A percentile compares a stretch with the other conserved stretches of the same genome.
These are phyloP conservation scores for Dentipellis fragilis DNA, from an alignment of 768 basidiomycete genomes.

Conservation along the genomic window DNA sequence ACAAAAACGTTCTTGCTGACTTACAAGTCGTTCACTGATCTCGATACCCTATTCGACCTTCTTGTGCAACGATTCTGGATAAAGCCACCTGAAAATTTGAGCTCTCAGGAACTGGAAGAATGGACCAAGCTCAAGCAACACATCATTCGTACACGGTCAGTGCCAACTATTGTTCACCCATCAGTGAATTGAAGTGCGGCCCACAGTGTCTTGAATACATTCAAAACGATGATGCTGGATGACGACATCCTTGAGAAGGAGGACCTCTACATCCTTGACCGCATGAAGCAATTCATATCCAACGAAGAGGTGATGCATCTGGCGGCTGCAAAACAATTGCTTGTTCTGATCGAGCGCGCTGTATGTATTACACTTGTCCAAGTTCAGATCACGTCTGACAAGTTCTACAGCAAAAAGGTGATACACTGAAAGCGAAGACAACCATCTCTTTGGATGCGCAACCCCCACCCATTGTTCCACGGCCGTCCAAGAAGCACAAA, in stretches of 20 bases:
- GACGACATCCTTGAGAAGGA: conserved; percentile 80
- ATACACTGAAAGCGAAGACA: conserved; percentile 44
- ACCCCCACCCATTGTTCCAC: conserved; percentile 70
- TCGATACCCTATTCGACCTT: conserved; percentile 73
- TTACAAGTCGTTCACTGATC: conserved; percentile 86
- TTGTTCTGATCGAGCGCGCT: conserved; percentile 66
- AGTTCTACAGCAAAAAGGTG: conserved; percentile 37
- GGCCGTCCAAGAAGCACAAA: conserved; percentile 61
- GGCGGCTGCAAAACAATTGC: conserved; percentile 66
- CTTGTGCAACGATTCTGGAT: conserved; percentile 76
- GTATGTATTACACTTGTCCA: conserved; percentile 35
- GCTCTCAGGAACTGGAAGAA: conserved; percentile 49
- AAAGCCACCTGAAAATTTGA: conserved; percentile 59
- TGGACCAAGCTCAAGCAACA: conserved; percentile 86
- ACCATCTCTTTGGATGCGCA: conserved; percentile 48
- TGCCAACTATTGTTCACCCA: neutral
- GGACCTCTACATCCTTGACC: conserved; percentile 70
- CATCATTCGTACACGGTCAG: conserved; percentile 79
- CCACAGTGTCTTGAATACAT: conserved; percentile 74
- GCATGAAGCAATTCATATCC: conserved; percentile 72
- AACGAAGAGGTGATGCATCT: conserved; percentile 53
- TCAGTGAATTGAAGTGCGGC: conserved; percentile 1
- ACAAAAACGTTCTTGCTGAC: conserved; percentile 91
- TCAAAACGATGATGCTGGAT: conserved; percentile 83
- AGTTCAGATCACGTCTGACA: conserved; percentile 1